Evolutionary conservation across 164 flowering plant species (phyloP).

Genomic region (Annona squamosa): DNA sequence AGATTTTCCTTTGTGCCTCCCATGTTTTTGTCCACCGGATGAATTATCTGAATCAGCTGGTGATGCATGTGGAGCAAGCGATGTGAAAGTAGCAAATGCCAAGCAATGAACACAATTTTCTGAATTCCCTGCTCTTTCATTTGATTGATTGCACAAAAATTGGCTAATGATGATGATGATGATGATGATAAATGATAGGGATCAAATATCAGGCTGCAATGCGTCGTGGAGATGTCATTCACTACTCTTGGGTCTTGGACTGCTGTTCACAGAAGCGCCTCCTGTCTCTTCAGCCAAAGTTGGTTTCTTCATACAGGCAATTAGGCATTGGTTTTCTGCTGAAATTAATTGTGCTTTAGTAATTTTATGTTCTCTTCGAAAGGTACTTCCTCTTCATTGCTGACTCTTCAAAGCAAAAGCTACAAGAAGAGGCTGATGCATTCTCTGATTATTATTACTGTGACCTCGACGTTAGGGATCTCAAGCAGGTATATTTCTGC

Average conservation of each 20-base stretch:
- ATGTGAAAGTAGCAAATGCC: background rate
- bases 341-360: background rate
- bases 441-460: slow-evolving; percentile 70
- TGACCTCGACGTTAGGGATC: slow-evolving; percentile 59
- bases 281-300: slow-evolving; percentile 80
- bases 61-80: background rate
- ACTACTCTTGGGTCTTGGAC: slow-evolving; percentile 84
- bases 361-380: background rate
- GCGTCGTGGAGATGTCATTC: slow-evolving; percentile 75
- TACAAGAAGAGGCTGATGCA: slow-evolving; percentile 74
- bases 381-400: slow-evolving; percentile 79
- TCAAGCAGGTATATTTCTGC: slow-evolving; percentile 51
- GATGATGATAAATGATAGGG: slow-evolving; percentile 33
- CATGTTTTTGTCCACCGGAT: background rate
- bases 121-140: background rate
- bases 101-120: background rate
- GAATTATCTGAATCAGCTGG: background rate
- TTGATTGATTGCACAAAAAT: background rate
- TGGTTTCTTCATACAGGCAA: slow-evolving; percentile 8
- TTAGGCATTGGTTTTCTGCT: background rate
- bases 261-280: slow-evolving; percentile 73
- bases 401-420: slow-evolving; percentile 53
- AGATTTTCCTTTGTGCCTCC: background rate
- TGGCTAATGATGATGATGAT: too few relatives aligned
- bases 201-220: slow-evolving; percentile 89